Percentiles rank a stretch among this genome's conserved stretches.
phyloP scores from a whole-genome alignment of 176 grass and related monocot genomes.

The Aegilops sharonensis region DNA sequence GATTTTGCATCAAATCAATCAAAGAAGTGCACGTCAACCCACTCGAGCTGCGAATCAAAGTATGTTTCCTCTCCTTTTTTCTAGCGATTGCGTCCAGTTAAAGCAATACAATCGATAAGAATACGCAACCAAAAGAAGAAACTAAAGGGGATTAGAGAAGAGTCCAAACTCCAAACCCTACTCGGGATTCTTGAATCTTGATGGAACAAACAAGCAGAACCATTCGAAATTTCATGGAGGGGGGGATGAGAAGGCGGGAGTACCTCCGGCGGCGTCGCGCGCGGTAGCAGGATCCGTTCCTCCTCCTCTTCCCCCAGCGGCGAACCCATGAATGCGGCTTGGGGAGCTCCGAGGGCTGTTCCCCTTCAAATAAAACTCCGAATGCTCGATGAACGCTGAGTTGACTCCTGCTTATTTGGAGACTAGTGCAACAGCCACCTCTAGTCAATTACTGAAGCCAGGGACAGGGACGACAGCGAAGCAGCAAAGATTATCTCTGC shows the following conservation, averaged over 20 bases:
- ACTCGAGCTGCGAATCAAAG: neutral
- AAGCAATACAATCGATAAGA: neutral
- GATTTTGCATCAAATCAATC: neutral
- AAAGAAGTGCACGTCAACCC: neutral
- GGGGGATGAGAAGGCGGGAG: neutral
- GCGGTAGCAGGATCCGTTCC: conserved; percentile 23
- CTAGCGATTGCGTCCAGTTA: neutral
- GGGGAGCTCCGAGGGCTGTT: neutral
- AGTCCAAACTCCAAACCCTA: neutral
- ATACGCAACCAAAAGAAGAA: conserved; percentile 14
- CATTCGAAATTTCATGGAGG: neutral
- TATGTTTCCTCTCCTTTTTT: neutral
- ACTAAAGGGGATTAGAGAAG: neutral
- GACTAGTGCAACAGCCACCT: neutral
- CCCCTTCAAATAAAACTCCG: neutral
- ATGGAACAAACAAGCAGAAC: neutral
- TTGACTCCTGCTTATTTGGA: neutral
- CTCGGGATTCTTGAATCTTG: conserved; percentile 10
- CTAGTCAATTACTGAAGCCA: neutral
- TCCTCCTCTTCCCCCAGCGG: conserved; percentile 2
- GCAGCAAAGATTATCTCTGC: neutral
- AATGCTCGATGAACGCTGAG: neutral
- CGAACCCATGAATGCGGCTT: conserved; percentile 40
- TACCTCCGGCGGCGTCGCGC: conserved; percentile 36
- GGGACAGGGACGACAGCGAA: neutral